phyloP scores from a whole-genome alignment of 2,329 filamentous ascomycete species.

The Pseudopyrenochaeta lycopersici region DNA sequence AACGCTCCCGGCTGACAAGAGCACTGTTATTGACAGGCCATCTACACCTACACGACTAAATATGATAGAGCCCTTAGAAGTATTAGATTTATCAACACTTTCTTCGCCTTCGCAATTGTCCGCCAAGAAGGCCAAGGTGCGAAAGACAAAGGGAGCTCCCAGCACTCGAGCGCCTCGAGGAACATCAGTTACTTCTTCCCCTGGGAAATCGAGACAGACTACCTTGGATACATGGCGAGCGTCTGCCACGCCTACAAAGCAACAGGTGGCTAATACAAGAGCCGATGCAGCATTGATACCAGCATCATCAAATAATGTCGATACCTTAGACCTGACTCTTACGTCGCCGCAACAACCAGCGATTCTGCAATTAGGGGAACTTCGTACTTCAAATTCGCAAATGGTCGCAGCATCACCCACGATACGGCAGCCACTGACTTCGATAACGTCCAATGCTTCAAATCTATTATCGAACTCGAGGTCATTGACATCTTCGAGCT shows the following conservation, averaged over 20 bases:
- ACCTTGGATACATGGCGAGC: slow-evolving; percentile 43
- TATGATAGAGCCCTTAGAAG: slow-evolving; percentile 39
- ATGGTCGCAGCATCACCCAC: slow-evolving; percentile 6
- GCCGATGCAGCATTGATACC: slow-evolving; percentile 19
- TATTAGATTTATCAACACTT: slow-evolving; percentile 30
- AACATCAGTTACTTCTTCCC: slow-evolving; percentile 23
- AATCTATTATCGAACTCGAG: slow-evolving; percentile 11
- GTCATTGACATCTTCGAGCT: slow-evolving; percentile 9
- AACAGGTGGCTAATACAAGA: slow-evolving; percentile 6
- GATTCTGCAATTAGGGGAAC: background rate
- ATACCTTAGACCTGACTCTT: slow-evolving; percentile 42
- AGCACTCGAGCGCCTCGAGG: slow-evolving; percentile 13
- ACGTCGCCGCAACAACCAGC: slow-evolving; percentile 26
- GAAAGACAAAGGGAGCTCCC: slow-evolving; percentile 4
- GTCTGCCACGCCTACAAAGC: slow-evolving; percentile 36
- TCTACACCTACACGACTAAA: slow-evolving; percentile 24
- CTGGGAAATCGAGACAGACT: slow-evolving; percentile 35
- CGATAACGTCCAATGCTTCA: slow-evolving; percentile 39
- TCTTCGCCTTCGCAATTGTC: slow-evolving; percentile 36
- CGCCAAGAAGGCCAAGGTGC: slow-evolving; percentile 34
- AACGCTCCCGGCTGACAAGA: slow-evolving; percentile 34
- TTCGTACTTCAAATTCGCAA: slow-evolving; percentile 3
- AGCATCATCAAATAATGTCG: slow-evolving; percentile 22
- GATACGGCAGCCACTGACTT: slow-evolving; percentile 32
- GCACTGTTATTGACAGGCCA: slow-evolving; percentile 17